Evolutionary conservation across 345 rosid species (phyloP).

Genomic region (Lepidium sativum): DNA sequence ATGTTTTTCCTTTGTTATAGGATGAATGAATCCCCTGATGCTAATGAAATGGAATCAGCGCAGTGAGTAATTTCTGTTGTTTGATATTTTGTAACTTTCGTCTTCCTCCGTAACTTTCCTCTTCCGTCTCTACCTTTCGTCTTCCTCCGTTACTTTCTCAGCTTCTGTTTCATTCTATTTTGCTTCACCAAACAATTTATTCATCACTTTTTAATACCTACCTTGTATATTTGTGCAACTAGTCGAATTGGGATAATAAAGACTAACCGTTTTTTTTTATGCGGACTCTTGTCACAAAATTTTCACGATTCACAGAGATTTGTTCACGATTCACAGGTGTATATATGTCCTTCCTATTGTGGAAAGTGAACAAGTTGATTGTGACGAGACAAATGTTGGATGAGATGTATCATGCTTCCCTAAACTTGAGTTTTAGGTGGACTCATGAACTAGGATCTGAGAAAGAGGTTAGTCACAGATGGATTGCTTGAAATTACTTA

Average conservation of each 20-base stretch:
- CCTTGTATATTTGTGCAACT: no score
- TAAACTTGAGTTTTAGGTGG: constrained; percentile 61
- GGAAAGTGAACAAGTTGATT: constrained; percentile 57
- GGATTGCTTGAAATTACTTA: neutral
- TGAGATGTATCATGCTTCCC: constrained; percentile 77
- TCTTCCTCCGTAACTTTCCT: no score
- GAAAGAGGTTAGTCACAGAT: constrained; percentile 46
- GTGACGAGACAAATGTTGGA: constrained; percentile 45
- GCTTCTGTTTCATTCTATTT: neutral
- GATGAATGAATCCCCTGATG: constrained; percentile 63
- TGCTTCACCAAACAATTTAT: neutral
- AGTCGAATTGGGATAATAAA: no score
- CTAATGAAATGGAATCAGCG: constrained; percentile 57
- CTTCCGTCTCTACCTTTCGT: constrained; percentile 38
- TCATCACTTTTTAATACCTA: no score
- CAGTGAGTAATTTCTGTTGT: constrained; percentile 33
- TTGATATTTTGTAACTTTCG: neutral
- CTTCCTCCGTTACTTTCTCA: constrained; percentile 29
- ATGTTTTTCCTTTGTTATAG: constrained; percentile 25
- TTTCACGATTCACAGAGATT: constrained; percentile 34
- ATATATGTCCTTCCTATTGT: constrained; percentile 41
- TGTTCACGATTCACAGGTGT: constrained; percentile 30
- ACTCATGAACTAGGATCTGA: constrained; percentile 49
- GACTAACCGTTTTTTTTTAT: neutral
- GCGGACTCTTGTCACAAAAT: constrained; percentile 39